These are phyloP conservation scores for Coemansia sp. DNA, from an alignment of 192 early-diverging fungal genomes.

Conservation along the genomic window DNA sequence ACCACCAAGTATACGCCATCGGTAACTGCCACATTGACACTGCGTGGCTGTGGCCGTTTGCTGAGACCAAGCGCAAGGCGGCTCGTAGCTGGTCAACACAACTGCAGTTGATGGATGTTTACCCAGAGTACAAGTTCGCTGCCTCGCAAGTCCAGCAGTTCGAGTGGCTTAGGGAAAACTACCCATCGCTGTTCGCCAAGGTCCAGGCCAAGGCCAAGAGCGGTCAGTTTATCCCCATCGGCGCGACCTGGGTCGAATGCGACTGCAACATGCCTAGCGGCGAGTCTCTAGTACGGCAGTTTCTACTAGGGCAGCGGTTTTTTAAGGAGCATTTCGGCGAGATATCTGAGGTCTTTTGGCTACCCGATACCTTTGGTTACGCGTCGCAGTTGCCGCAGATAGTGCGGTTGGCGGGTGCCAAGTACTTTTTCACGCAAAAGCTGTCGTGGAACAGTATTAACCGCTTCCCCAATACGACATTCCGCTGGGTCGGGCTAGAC, in stretches of 20 bases:
- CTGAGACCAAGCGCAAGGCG: conserved; percentile 92
- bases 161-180: conserved; percentile 84
- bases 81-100: conserved; percentile 82
- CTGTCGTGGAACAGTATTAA: conserved; percentile 99
- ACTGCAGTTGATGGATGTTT: conserved; percentile 79
- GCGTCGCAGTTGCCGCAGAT: conserved; percentile 92
- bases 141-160: conserved; percentile 96
- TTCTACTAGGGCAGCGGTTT: conserved; percentile 89
- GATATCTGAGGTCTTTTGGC: conserved; percentile 81
- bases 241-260: conserved; percentile 98
- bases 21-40: conserved; percentile 92
- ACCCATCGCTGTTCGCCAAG: conserved; percentile 80
- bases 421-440: conserved; percentile 99
- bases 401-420: conserved; percentile 66
- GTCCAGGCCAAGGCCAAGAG: conserved; percentile 69
- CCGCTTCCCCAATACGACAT: conserved; percentile 94
- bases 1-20: conserved; percentile 82
- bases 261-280: conserved; percentile 97
- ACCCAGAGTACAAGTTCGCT: conserved; percentile 87
- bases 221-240: conserved; percentile 89
- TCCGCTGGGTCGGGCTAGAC: conserved; percentile 90
- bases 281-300: conserved; percentile 89
- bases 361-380: conserved; percentile 93
- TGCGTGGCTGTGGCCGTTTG: conserved; percentile 96
- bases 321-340: conserved; percentile 78